Base-by-base conservation (phyloP, 164 flowering plant species). In the Annona cherimola region DNA sequence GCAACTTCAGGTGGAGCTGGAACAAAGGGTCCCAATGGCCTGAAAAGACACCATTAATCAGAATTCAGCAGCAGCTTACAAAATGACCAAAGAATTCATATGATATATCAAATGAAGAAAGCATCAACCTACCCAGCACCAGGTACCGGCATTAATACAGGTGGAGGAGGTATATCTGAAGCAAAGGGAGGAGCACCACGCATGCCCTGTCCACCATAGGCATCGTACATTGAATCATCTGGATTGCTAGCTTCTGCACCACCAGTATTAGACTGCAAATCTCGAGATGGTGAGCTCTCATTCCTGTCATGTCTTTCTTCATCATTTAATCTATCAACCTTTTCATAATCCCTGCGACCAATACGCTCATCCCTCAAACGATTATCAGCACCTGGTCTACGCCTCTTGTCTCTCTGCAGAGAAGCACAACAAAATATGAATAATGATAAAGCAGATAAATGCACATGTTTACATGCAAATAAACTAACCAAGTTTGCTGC, bases 1-100 rank as follows among this genome's bases (percentile, higher is more conserved):
- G 99, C 99, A 78, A 93, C 95, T 77, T 96, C 99, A 78, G 99
- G 99, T 55, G 99, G 99, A 42, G 99, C 99, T 69, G 99, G 99
- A 75, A 96, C 98, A 87, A 96, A 96, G 39, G 99, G 99, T 11
- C 99, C 99, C 79, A 96, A 62, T 7, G 99, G 99, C 19, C 99
- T 96, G 92, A 80, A 70, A 61, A 61, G 42, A 61, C 45, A 39
- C 60, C 2, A 39, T 44, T 2, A 8, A 70, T 67, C 4, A 64
- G 18, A 9, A 63, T 3, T 3, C 8, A 50, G 41, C 66, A 64
- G 43, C 41, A 18, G 42, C 9, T 70, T 39, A 18, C 60, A 26
- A 43, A 5, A n/a, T 45, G 60, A 35, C 41, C 16, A 70, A 1
- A 63, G 12, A 35, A 64, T 26, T 26, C 35, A 26, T 26, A 26